Base-by-base conservation (phyloP, 1,284 basidiomycete species). In the Trametes polyzona region DNA sequence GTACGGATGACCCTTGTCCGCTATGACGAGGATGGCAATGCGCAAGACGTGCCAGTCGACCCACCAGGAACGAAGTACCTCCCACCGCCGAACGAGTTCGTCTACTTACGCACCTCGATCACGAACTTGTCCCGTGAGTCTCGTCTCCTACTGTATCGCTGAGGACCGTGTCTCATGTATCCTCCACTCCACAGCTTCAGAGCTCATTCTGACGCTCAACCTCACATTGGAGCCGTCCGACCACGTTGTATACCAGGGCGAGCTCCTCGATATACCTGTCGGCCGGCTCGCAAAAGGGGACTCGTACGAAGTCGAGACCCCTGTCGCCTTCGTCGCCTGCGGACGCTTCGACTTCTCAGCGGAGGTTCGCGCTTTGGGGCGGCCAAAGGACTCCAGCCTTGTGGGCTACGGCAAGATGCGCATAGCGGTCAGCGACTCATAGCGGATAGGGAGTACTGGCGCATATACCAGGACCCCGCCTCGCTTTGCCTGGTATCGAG, bases 281-380 rank as follows among this genome's bases (percentile, higher is more conserved):
- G 83, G 90, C 4, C 76, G 77, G 21, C 66, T 90, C 32, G 75
- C 78, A 32, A 72, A 74, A 9, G 86, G 84, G 0, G 79, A 84
- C 55, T 79, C 78, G 11, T 75, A 74, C 33, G 76, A 79, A 32
- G 68, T 86, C n/a, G 78, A 83, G 40, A 76, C 85, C 0, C 80
- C 86, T 2, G 65, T 93, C 4, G 88, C 86, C 59, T 93, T 96
- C 72, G 79, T 96, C 19, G 82, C 91, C 7, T 76, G 78, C 43
- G 94, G 94, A 4, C 70, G 75, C 36, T 95, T 90, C 65, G 86
- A 86, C 47, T 77, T 96, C 52, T 75, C 77, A 16, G 87, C 83
- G 2, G 79, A 84, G 63, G 83, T 81, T 9, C 77, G 76, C 57
- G 69, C 67, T n/a, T 53, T 71, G 17, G 63, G 51, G 5, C 39